phyloP scores from a whole-genome alignment of 2,329 filamentous ascomycete genomes.

The Emergomyces africanus region DNA sequence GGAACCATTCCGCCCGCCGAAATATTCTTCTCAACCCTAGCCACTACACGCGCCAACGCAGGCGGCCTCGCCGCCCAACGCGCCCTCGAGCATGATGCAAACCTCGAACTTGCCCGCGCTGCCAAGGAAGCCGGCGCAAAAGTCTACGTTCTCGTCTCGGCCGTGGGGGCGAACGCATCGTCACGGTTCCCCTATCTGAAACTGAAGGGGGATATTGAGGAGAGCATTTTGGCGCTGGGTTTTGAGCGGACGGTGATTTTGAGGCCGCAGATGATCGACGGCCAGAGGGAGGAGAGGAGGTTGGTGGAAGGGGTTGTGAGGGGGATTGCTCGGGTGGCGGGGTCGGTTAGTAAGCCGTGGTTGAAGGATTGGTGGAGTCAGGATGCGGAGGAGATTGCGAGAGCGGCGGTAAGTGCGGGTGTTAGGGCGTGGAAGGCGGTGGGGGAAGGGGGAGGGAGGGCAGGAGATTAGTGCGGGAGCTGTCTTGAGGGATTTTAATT shows the following conservation, averaged over 20 bases:
- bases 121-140: constrained; percentile 60
- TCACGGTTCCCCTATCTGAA: constrained; percentile 43
- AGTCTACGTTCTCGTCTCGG: constrained; percentile 66
- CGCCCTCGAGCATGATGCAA: constrained; percentile 79
- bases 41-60: constrained; percentile 63
- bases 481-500: no score
- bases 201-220: constrained; percentile 86
- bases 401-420: constrained; percentile 26
- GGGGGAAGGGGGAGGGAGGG: constrained; percentile 25
- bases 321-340: constrained; percentile 43
- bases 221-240: constrained; percentile 54
- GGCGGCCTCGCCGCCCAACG: constrained; percentile 69
- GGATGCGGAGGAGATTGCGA: constrained; percentile 37
- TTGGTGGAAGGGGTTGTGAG: constrained; percentile 45
- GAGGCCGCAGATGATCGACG: constrained; percentile 63
- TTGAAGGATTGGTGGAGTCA: constrained; percentile 58
- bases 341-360: constrained; percentile 37
- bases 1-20: constrained; percentile 41
- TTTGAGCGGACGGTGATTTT: constrained; percentile 70
- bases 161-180: constrained; percentile 38
- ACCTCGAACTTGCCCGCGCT: constrained; percentile 61
- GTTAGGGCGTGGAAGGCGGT: constrained; percentile 29
- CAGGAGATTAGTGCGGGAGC: no score
- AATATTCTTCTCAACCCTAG: constrained; percentile 65
- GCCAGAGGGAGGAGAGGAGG: constrained; percentile 51